Base-by-base conservation (phyloP, 768 basidiomycete species). In the Suillus luteus region DNA sequence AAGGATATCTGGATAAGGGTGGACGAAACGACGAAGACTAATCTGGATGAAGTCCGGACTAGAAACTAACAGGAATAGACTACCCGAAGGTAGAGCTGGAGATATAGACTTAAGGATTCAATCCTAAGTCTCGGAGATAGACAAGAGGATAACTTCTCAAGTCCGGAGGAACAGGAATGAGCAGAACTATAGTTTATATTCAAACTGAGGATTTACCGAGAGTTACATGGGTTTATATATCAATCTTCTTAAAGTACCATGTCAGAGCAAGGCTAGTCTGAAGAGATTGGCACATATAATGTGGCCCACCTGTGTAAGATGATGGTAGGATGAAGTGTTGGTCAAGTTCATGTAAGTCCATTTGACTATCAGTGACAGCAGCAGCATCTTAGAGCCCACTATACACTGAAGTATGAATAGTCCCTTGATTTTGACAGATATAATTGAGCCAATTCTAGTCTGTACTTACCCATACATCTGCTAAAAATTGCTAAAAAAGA, bases 281-380 rank as follows among this genome's bases (percentile, higher is more conserved):
- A 11, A 9, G n/a, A 9, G n/a, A 46, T 1, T 46, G 44, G 9
- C n/a, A 46, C 44, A 46, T 46, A n/a, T 46, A 46, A 1, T 6
- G 44, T 46, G 44, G 44, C 3, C 57, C 43, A 8, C 57, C 37
- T 1, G 38, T 59, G 11, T 38, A 59, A 1, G 57, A 59, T 2
- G 57, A 59, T 40, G 57, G 57, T 0, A 59, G 57, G 0, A 59
- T 59, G 43, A 59, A 1, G 19, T 11, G 38, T 41, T 59, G 57
- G n/a, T 38, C 57, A 22, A 59, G 43, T 1, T 59, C 11, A 12
- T 24, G n/a, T 1, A 37, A 22, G 24, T 59, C 8, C 15, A 41
- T 0, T 3, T 59, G 1, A 3, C 8, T n/a, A 12, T 41, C 57
- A 8, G 17, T 15, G 1, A 5, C n/a, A 5, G 57, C 2, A 59